Conservation (phyloP, 2,329 filamentous ascomycete species). For the Penicillium sp. region DNA sequence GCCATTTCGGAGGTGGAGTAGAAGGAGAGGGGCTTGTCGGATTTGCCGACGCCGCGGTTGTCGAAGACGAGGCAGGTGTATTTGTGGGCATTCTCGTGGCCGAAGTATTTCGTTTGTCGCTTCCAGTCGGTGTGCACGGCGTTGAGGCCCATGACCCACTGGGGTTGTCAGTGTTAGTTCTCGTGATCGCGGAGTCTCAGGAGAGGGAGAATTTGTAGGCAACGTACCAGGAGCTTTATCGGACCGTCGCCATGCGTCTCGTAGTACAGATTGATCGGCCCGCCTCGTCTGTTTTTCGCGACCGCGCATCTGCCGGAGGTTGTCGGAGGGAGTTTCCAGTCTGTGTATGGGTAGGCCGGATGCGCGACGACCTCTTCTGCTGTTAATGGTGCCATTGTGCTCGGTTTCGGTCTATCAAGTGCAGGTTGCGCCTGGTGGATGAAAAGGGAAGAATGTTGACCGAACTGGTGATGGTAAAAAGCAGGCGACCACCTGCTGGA, state of each 20-base stretch:
- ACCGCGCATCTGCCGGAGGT: conserved; percentile 66
- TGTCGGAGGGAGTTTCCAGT: conserved; percentile 64
- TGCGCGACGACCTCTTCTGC: conserved; percentile 39
- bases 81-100: conserved; percentile 67
- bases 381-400: conserved; percentile 32
- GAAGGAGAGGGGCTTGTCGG: conserved; percentile 74
- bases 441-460: neutral
- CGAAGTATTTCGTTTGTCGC: conserved; percentile 81
- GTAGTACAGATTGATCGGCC: conserved; percentile 76
- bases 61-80: conserved; percentile 80
- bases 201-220: neutral
- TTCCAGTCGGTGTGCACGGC: conserved; percentile 74
- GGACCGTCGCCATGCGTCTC: conserved; percentile 79
- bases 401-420: neutral
- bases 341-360: conserved; percentile 36
- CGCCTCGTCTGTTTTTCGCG: conserved; percentile 68
- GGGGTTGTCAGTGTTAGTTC: conserved; percentile 4
- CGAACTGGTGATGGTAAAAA: neutral
- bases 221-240: conserved; percentile 72
- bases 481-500: neutral
- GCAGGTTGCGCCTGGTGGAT: neutral
- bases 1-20: conserved; percentile 90
- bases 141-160: conserved; percentile 84
- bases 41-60: conserved; percentile 83
- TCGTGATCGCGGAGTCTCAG: no score